A percentile compares a stretch with the other conserved stretches of the same genome.
Evolutionary conservation across 2,329 filamentous ascomycete species (phyloP).

Genomic region (Arthrobotrys musiformis): DNA sequence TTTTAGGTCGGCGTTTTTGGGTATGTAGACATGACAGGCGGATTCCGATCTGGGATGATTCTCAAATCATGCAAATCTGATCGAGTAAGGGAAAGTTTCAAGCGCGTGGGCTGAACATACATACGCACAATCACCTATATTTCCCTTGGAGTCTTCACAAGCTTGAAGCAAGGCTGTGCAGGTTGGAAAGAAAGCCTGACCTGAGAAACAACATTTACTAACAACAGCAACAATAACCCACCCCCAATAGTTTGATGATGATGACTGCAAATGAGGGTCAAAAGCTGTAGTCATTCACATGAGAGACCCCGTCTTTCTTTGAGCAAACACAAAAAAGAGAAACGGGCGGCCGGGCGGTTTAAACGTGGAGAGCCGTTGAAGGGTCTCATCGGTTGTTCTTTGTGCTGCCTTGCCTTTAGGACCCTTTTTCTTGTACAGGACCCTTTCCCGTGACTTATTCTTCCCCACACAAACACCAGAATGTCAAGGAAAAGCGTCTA

Average conservation of each 20-base stretch:
- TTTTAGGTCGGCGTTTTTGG: conserved; percentile 37
- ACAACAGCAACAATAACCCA: conserved; percentile 18
- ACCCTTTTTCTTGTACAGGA: neutral
- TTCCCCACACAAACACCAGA: conserved; percentile 16
- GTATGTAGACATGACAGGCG: conserved; percentile 10
- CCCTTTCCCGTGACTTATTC: conserved; percentile 33
- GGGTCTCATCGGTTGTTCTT: conserved; percentile 15
- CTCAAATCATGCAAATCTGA: conserved; percentile 39
- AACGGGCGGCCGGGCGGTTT: conserved; percentile 42
- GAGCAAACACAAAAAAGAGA: conserved; percentile 26
- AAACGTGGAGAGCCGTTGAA: conserved; percentile 25
- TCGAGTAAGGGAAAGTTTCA: conserved; percentile 41
- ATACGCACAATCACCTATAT: neutral
- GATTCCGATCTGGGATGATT: conserved; percentile 13
- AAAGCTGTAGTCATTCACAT: conserved; percentile 33
- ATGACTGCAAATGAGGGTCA: conserved; percentile 20
- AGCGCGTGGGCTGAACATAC: conserved; percentile 37
- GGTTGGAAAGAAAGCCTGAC: conserved; percentile 44
- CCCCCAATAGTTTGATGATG: neutral
- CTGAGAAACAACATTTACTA: conserved; percentile 24
- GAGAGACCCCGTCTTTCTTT: neutral
- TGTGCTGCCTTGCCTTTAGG: conserved; percentile 24
- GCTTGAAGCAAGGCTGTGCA: conserved; percentile 34
- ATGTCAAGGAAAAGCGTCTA: conserved; percentile 37
- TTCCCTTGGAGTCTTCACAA: conserved; percentile 34